Conservation (phyloP, 352 stramenopile genomes). For the Phytophthora pinifolia region DNA sequence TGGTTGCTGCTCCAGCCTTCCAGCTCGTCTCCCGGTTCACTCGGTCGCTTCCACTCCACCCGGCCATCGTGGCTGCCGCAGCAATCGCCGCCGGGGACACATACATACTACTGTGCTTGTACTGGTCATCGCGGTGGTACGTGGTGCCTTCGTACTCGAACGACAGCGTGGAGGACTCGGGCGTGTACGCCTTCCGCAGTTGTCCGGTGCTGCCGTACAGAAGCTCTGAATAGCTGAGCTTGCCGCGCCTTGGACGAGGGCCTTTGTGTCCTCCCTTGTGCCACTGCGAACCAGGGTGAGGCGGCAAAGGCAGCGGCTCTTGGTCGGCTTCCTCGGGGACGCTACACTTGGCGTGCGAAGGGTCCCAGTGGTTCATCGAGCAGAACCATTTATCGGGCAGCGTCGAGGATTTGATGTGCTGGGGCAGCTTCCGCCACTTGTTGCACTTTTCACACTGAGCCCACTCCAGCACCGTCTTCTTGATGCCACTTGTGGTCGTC, state of each 20-base stretch:
- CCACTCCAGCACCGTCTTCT: slow-evolving; percentile 91
- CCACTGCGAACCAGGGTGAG: slow-evolving; percentile 49
- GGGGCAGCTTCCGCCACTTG: slow-evolving; percentile 95
- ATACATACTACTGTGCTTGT: slow-evolving; percentile 84
- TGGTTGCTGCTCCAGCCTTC: background rate
- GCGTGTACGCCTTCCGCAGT: slow-evolving; percentile 80
- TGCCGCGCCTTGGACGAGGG: slow-evolving; percentile 54
- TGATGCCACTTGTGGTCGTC: slow-evolving; percentile 33
- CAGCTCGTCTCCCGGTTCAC: slow-evolving; percentile 23
- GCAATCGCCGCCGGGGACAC: slow-evolving; percentile 46
- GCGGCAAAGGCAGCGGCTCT: slow-evolving; percentile 51
- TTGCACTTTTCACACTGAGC: slow-evolving; percentile 96
- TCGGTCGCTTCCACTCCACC: slow-evolving; percentile 35
- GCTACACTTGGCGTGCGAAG: slow-evolving; percentile 69
- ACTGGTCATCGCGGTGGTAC: slow-evolving; percentile 79
- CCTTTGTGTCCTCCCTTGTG: slow-evolving; percentile 49
- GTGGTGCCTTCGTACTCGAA: slow-evolving; percentile 75
- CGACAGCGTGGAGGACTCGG: slow-evolving; percentile 70
- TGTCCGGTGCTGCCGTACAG: slow-evolving; percentile 81
- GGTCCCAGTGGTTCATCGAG: slow-evolving; percentile 94
- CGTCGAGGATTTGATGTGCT: slow-evolving; percentile 88
- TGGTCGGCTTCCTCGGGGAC: slow-evolving; percentile 78
- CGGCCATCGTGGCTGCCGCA: slow-evolving; percentile 27
- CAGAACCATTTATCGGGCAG: slow-evolving; percentile 97
- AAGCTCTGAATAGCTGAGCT: slow-evolving; percentile 82